phyloP scores from a whole-genome alignment of 805 yeast genomes.

The Komagataella pseudopastoris region DNA sequence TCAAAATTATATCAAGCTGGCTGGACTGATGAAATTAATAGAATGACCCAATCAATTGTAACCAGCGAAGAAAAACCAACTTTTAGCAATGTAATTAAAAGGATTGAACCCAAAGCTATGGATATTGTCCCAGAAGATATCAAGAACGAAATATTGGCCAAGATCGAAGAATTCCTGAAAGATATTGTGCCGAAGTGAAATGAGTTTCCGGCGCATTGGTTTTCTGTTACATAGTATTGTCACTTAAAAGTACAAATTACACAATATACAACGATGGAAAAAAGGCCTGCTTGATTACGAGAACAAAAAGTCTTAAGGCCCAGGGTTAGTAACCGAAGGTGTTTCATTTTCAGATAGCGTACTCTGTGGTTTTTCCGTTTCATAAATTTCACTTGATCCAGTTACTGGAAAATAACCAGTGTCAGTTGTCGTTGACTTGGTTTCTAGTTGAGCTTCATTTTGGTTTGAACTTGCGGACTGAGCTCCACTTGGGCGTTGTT shows the following conservation, averaged over 20 bases:
- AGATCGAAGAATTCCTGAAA: conserved; percentile 47
- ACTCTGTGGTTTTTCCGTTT: not conserved
- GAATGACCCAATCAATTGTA: conserved; percentile 4
- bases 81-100: conserved; percentile 36
- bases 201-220: not conserved
- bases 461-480: not conserved
- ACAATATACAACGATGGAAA: not conserved
- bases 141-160: conserved; percentile 41
- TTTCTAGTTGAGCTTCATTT: not conserved
- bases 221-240: not conserved
- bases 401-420: not conserved
- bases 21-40: conserved; percentile 68
- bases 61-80: conserved; percentile 29
- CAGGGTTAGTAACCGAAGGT: not conserved
- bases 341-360: not conserved
- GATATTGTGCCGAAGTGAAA: conserved; percentile 22
- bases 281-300: not conserved
- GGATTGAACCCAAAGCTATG: conserved; percentile 53
- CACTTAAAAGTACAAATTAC: conserved; percentile 1
- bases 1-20: conserved; percentile 63
- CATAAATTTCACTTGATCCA: not conserved
- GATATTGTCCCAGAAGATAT: conserved; percentile 56
- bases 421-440: not conserved
- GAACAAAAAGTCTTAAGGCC: not conserved
- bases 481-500: not conserved